Evolutionary conservation across 176 grass and related monocot genomes (phyloP).

Genomic region (Cymbopogon citratus): DNA sequence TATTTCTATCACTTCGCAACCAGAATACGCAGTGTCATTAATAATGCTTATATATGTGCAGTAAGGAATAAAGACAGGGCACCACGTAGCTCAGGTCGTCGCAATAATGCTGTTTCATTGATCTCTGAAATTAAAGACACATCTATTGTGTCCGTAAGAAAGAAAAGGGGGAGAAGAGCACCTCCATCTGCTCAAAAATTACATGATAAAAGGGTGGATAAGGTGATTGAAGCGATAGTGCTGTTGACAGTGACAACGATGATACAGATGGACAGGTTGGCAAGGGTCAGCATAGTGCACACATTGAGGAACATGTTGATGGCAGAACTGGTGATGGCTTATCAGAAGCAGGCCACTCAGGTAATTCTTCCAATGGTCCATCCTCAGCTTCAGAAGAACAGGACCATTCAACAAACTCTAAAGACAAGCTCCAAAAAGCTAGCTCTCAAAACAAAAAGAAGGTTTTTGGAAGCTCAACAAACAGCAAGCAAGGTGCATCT

Average conservation of each 20-base stretch:
- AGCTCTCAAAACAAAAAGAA: background rate
- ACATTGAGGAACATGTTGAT: background rate
- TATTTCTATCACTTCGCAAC: background rate
- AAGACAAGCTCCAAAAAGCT: background rate
- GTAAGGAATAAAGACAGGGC: background rate
- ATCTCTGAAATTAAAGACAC: constrained; percentile 24
- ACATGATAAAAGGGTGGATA: constrained; percentile 27
- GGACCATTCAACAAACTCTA: constrained; percentile 11
- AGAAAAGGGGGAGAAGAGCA: constrained; percentile 33
- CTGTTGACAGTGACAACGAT: constrained; percentile 19
- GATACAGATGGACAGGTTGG: constrained; percentile 13
- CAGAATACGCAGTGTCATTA: background rate
- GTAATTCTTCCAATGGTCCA: constrained; percentile 7
- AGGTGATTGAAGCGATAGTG: constrained; percentile 28
- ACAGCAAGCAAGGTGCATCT: background rate
- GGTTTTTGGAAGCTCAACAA: constrained; percentile 3
- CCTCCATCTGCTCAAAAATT: constrained; percentile 29
- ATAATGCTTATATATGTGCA: constrained; percentile 16
- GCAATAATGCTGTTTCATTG: constrained; percentile 27
- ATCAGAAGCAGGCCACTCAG: constrained; percentile 2
- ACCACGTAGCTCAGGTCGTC: background rate
- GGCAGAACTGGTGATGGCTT: constrained; percentile 7
- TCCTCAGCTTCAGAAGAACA: constrained; percentile 30
- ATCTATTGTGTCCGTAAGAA: constrained; percentile 31
- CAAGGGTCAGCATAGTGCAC: constrained; percentile 12